Evolutionary conservation across 805 yeast species (phyloP), one percentile per base, ranked within the genome.

Genomic region (Candida sakaeoensis): DNA sequence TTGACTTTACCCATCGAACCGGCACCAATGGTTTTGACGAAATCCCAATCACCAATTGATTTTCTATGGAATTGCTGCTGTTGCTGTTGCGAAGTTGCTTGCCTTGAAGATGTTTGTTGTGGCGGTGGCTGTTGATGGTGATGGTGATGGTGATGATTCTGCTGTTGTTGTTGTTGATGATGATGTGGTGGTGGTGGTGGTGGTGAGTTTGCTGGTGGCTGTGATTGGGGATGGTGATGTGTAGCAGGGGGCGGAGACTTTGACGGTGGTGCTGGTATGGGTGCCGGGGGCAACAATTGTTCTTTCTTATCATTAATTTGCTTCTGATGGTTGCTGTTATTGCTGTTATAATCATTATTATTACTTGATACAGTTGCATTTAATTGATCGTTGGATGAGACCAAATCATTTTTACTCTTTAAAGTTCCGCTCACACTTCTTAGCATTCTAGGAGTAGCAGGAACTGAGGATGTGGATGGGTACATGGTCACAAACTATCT

Each of bases 1-100:
- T 93, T 93, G 36, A 93, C 99, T 60, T 91, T 95, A 43, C 99
- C 99, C 99, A 93, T 93, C 0, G 96, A 88, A 3, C 99, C 99
- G 2, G 98, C 96, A 31, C 99, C 99, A 33, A 93, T 85, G 2
- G 96, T 89, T 61, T 88, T 88, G 42, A 86, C 74, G 52, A 91
- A 90, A 51, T 87, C 95, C 99, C 99, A 91, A 49, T 93, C 96
- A 10, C 98, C 99, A 40, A 91, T 83, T 4, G 95, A 75, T 43
- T 83, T 84, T 48, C 98, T 78, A 58, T 89, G 91, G 51, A 85
- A 85, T 50, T 75, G 80, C 47, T 69, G 63, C 39, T 59, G 62
- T 13, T 24, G 47, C 19, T 37, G 46, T n/a, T 27, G 35, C 19
- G 28, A 40, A 16, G 39, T 46, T 18, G 32, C 23, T 24, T 37